Conservation (phyloP, 805 yeast genomes). For the Wickerhamiella azyma region DNA sequence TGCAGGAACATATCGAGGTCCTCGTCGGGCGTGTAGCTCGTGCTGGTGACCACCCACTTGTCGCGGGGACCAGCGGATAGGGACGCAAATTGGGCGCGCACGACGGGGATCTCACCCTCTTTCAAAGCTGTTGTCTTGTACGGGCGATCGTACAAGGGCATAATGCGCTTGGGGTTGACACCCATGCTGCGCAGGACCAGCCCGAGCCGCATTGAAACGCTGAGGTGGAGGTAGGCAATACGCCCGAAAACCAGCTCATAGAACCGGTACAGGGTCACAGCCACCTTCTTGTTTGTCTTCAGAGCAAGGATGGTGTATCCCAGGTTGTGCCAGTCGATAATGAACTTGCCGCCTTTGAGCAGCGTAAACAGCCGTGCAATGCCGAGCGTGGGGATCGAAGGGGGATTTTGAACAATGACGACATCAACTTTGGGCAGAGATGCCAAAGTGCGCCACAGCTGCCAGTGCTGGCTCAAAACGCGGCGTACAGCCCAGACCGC, state of each 20-base stretch:
- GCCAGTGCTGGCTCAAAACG: constrained; percentile 40
- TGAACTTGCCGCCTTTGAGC: constrained; percentile 40
- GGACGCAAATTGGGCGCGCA: constrained; percentile 17
- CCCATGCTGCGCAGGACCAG: constrained; percentile 46
- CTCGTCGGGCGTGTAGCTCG: constrained; percentile 94
- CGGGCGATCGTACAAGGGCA: constrained; percentile 79
- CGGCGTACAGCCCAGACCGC: constrained; percentile 45
- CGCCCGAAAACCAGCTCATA: constrained; percentile 55
- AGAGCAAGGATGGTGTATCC: constrained; percentile 72
- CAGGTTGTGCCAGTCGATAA: constrained; percentile 94
- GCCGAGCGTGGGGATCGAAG: constrained; percentile 69
- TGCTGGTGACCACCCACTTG: constrained; percentile 68
- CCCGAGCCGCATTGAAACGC: constrained; percentile 71
- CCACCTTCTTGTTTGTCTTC: constrained; percentile 41
- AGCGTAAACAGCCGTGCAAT: constrained; percentile 43
- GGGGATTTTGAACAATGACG: constrained; percentile 74
- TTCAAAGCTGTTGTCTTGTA: constrained; percentile 44
- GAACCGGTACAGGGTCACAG: constrained; percentile 43
- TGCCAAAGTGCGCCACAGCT: constrained; percentile 22
- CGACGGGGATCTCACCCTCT: constrained; percentile 24
- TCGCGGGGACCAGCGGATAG: constrained; percentile 37
- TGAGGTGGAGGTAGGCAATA: constrained; percentile 56
- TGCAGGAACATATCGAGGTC: constrained; percentile 59
- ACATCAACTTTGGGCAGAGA: constrained; percentile 35
- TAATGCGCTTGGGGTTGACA: constrained; percentile 34